Conservation (phyloP, 2,329 filamentous ascomycete species). For the Scytalidium sp. region DNA sequence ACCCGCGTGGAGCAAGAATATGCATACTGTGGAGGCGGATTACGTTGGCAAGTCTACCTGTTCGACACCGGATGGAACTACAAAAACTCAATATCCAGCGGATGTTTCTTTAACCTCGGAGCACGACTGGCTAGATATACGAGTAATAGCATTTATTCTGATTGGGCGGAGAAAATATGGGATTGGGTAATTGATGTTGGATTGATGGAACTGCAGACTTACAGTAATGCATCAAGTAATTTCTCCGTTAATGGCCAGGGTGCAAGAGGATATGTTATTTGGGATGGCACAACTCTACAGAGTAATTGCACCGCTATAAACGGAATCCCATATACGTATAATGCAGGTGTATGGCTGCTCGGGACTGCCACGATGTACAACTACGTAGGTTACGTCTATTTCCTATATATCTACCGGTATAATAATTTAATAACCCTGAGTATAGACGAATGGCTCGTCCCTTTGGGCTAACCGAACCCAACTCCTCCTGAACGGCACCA, state of each 20-base stretch:
- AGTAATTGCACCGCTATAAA: constrained; percentile 61
- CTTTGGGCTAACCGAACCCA: constrained; percentile 56
- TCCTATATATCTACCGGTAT: neutral
- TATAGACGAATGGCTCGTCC: constrained; percentile 45
- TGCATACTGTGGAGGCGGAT: constrained; percentile 62
- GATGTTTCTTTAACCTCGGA: constrained; percentile 61
- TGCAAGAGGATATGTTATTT: constrained; percentile 58
- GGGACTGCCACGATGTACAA: constrained; percentile 70
- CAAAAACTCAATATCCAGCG: constrained; percentile 63
- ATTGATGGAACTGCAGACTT: constrained; percentile 61
- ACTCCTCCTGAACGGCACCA: constrained; percentile 48
- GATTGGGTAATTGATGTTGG: constrained; percentile 55
- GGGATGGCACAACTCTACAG: constrained; percentile 57
- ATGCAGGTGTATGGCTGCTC: constrained; percentile 58
- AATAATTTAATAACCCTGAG: neutral
- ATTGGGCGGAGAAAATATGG: constrained; percentile 59
- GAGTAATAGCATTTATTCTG: constrained; percentile 59
- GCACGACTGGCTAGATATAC: constrained; percentile 72
- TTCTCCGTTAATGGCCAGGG: too few relatives aligned
- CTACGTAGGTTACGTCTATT: constrained; percentile 38
- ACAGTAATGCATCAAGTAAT: too few relatives aligned
- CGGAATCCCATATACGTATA: constrained; percentile 65
- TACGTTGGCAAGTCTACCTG: constrained; percentile 75
- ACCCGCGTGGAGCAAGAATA: constrained; percentile 64
- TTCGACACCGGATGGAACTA: constrained; percentile 76